phyloP scores from a whole-genome alignment of 2,329 filamentous ascomycete species.

The Fusarium setosum region DNA sequence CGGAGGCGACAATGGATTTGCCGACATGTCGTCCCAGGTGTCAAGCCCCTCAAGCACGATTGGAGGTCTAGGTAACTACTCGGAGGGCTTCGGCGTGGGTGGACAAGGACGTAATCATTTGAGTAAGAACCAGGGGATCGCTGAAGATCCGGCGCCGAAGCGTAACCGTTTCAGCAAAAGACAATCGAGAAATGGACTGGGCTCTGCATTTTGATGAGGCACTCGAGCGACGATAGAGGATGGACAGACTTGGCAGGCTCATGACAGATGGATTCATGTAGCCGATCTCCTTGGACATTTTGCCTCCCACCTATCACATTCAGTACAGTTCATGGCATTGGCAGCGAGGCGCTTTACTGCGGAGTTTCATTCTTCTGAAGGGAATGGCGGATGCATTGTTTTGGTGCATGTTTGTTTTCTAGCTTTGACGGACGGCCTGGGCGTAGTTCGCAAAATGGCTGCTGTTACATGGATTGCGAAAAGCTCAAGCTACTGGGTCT shows the following conservation, averaged over 20 bases:
- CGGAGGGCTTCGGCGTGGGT: slow-evolving; percentile 60
- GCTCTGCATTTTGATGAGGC: slow-evolving; percentile 77
- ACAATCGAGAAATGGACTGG: slow-evolving; percentile 93
- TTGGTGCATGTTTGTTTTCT: slow-evolving; percentile 39
- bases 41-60: slow-evolving; percentile 83
- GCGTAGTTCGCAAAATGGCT: not conserved
- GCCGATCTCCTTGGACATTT: slow-evolving; percentile 34
- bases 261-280: slow-evolving; percentile 15
- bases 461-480: slow-evolving; percentile 6
- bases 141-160: slow-evolving; percentile 65
- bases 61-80: slow-evolving; percentile 66
- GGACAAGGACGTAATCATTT: slow-evolving; percentile 68
- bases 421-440: slow-evolving; percentile 27
- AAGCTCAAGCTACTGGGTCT: slow-evolving; percentile 14
- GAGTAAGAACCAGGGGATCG: slow-evolving; percentile 67
- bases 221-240: slow-evolving; percentile 9
- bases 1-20: slow-evolving; percentile 73
- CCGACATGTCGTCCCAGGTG: slow-evolving; percentile 75
- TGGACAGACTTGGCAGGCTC: slow-evolving; percentile 17
- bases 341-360: slow-evolving; percentile 48
- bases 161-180: slow-evolving; percentile 86
- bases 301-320: slow-evolving; percentile 38
- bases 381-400: slow-evolving; percentile 39
- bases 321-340: slow-evolving; percentile 45
- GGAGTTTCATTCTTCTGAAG: slow-evolving; percentile 43